Base-by-base conservation (phyloP, 164 flowering plant species). In the Buxus sempervirens region DNA sequence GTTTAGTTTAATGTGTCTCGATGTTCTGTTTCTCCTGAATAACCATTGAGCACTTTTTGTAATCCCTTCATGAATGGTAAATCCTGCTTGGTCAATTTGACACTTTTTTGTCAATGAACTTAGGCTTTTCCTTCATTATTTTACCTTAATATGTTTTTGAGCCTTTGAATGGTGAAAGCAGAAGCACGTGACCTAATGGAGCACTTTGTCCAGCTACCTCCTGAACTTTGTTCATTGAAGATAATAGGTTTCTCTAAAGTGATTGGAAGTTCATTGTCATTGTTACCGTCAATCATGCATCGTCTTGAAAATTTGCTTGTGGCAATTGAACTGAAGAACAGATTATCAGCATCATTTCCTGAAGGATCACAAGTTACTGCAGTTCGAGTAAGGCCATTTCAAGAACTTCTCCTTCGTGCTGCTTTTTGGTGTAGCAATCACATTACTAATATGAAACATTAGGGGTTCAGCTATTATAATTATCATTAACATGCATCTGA, bases 221-320 rank as follows among this genome's bases (percentile, higher is more conserved):
- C 98, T 16, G 98, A 96, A 82, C 83, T 91, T 69, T 96, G 96
- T 77, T 76, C 83, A 65, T 72, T 96, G 78, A 96, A 93, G 80
- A 81, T 96, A 67, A 61, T 87, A 49, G 93, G 89, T 24, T 96
- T 96, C 62, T 83, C 96, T 1, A 96, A 90, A 77, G 98, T 88
- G n/a, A 83, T 96, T 57, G 99, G 95, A 63, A 93, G 97, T 76
- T 85, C 99, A 58, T 41, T 93, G 41, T 96, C 97, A 62, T 73
- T 96, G 74, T 72, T 96, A 67, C 99, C 99, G 61, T 96, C 99
- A 62, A 21, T 96, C 60, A 91, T 96, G 95, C 97, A 89, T 75
- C 91, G 93, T 20, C 76, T 96, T 45, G 95, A 93, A 79, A 87
- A 84, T 84, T 73, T 90, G 49, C 97, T 96, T 66, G 97, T 96